Conservation (phyloP, 2,329 filamentous ascomycete genomes). For the Venturia oleaginea region DNA sequence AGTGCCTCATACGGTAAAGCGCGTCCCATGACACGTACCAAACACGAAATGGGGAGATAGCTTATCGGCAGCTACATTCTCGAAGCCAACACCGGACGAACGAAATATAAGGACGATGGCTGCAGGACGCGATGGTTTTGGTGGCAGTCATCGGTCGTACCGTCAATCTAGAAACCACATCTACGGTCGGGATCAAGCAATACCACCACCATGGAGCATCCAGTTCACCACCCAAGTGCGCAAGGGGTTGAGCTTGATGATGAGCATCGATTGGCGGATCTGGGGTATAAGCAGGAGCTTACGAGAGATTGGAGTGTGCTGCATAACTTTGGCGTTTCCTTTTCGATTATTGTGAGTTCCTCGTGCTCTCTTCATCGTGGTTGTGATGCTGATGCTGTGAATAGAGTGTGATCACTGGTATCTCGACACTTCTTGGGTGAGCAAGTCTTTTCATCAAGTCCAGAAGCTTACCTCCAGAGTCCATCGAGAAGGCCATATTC, state of each 20-base stretch:
- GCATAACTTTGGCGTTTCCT: conserved; percentile 54
- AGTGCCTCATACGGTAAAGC: neutral
- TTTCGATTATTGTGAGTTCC: conserved; percentile 44
- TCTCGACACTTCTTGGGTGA: conserved; percentile 46
- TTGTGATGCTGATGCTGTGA: conserved; percentile 21
- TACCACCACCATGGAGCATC: neutral
- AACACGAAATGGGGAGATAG: neutral
- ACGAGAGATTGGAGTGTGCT: conserved; percentile 48
- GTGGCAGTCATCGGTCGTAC: neutral
- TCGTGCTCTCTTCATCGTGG: conserved; percentile 20
- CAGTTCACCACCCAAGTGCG: neutral
- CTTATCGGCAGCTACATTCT: neutral
- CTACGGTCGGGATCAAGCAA: neutral
- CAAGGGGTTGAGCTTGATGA: conserved; percentile 24
- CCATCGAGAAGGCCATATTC: neutral
- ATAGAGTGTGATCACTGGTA: conserved; percentile 48
- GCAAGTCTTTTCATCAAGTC: neutral
- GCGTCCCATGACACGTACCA: neutral
- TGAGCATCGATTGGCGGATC: conserved; percentile 43
- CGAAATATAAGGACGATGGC: neutral
- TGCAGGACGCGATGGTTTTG: neutral
- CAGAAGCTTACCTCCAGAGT: neutral
- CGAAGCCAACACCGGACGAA: neutral
- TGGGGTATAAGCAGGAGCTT: conserved; percentile 53
- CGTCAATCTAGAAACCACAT: neutral